phyloP scores from a whole-genome alignment of 257 asterid species.

The Nicotiana noctiflora region DNA sequence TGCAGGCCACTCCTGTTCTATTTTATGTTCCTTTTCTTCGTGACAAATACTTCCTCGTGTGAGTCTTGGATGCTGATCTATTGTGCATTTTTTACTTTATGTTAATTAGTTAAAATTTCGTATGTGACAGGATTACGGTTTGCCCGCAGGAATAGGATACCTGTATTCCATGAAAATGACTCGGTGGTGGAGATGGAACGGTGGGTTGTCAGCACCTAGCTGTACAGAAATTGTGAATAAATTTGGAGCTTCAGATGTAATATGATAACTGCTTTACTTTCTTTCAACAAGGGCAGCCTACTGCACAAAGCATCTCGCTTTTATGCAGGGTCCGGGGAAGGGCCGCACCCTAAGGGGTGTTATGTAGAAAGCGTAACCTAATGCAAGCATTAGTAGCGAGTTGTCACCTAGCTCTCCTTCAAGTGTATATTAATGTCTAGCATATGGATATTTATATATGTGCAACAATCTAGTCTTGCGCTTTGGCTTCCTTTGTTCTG shows the following conservation, averaged over 20 bases:
- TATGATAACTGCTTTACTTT: background rate
- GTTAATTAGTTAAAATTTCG: background rate
- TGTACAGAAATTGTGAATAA: slow-evolving; percentile 1
- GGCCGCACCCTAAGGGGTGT: too few relatives aligned
- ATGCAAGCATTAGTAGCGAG: too few relatives aligned
- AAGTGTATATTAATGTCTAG: background rate
- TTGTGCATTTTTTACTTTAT: background rate
- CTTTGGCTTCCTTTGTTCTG: background rate
- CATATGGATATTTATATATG: background rate
- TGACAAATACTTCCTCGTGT: background rate
- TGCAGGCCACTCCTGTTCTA: background rate
- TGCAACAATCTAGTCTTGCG: background rate
- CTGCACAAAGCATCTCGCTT: too few relatives aligned
- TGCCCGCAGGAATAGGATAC: background rate
- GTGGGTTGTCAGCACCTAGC: background rate
- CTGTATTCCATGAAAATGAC: background rate
- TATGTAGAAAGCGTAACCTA: too few relatives aligned
- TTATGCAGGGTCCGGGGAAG: too few relatives aligned
- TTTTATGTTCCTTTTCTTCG: background rate
- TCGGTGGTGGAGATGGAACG: background rate
- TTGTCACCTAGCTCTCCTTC: background rate
- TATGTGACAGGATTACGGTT: background rate
- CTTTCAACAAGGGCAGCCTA: too few relatives aligned
- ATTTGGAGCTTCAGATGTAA: background rate
- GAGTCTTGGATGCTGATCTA: background rate